Base-by-base conservation (phyloP, 768 basidiomycete genomes). In the Hysterangium stoloniferum region DNA sequence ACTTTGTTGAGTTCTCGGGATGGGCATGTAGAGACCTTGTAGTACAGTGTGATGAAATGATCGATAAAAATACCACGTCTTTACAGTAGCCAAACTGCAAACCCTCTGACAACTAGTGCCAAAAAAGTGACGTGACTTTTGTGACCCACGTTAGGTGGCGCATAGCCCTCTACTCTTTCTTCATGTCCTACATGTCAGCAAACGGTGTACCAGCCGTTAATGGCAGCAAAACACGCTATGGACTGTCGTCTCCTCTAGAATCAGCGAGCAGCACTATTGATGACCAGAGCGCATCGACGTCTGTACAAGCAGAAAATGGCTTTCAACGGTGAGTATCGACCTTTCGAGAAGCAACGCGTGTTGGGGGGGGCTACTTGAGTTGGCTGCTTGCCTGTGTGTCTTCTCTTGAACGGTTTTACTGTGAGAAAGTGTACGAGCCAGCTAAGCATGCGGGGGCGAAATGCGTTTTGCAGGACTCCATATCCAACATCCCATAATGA, bases 401-500 rank as follows among this genome's bases (percentile, higher is more conserved):
- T 29, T 27, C 44, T 6, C n/a, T 45, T 17, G 33, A 48, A 7
- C 32, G 47, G 45, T 37, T 17, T 50, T 20, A 7, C 25, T n/a
- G n/a, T n/a, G 44, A 17, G 33, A n/a, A 22, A 22, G 44, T 19
- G 20, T 17, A 20, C n/a, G 19, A 47, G 28, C 31, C 34, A 41
- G 29, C 22, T 37, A 24, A 52, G 35, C 24, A 28, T 27, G 17
- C 29, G 35, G 43, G 51, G 28, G 7, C 29, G 33, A 46, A 38
- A 48, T 40, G 15, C 33, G 32, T 31, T 51, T 41, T 51, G 19
- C 47, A 70, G 67, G 36, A 61, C 71, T 56, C 72, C 75, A 31
- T 81, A 74, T 51, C 65, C 53, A 20, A 76, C 77, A 62, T 63
- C 71, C 54, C 86, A 89, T 67, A 81, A 88, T 52, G 80, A 86